Evolutionary conservation across 257 asterid species (phyloP).

Genomic region (Mitragyna speciosa): DNA sequence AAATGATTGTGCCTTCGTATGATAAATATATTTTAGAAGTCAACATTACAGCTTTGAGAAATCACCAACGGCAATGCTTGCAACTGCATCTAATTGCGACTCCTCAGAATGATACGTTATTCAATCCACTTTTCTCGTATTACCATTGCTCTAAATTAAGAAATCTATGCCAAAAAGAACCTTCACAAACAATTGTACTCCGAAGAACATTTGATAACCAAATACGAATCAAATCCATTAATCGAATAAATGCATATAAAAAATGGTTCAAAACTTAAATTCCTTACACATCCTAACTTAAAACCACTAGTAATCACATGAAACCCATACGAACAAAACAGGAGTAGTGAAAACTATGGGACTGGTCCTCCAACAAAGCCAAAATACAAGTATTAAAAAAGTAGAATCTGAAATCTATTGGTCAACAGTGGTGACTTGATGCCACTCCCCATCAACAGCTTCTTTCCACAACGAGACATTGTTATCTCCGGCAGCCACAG

Average conservation of each 20-base stretch:
- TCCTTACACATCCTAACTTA: neutral
- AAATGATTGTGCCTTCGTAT: neutral
- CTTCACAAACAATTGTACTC: neutral
- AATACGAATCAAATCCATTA: neutral
- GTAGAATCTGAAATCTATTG: constrained; percentile 37
- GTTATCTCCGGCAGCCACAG: constrained; percentile 90
- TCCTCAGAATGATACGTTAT: neutral
- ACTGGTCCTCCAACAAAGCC: constrained; percentile 5
- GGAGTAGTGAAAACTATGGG: neutral
- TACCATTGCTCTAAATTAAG: neutral
- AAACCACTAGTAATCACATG: neutral
- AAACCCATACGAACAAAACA: constrained; percentile 11
- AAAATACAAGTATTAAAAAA: neutral
- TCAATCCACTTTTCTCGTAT: too few species aligned
- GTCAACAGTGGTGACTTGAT: constrained; percentile 64
- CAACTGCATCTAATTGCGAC: neutral
- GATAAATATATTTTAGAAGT: neutral
- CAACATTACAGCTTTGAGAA: neutral
- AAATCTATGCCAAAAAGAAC: neutral
- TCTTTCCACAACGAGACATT: constrained; percentile 81
- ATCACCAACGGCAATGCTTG: neutral
- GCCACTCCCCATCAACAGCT: constrained; percentile 98
- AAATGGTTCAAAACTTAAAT: neutral
- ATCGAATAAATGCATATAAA: neutral
- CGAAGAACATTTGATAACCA: neutral